Evolutionary conservation across 2,329 filamentous ascomycete genomes (phyloP).

Genomic region (Fusarium sp.): DNA sequence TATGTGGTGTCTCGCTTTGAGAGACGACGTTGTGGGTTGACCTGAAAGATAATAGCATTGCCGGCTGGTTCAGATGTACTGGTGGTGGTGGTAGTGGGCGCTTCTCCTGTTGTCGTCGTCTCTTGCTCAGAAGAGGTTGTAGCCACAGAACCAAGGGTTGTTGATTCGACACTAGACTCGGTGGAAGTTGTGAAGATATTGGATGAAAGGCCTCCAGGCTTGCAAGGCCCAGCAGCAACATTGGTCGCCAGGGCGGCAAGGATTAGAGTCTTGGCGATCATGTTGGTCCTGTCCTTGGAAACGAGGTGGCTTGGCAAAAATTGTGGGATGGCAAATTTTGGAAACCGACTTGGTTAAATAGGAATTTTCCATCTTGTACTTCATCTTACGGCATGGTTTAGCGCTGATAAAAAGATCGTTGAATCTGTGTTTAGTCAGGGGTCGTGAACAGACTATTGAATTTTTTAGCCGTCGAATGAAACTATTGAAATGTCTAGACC

Average conservation of each 20-base stretch:
- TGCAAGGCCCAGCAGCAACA: constrained; percentile 9
- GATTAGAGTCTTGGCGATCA: neutral
- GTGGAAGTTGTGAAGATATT: neutral
- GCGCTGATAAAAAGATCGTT: neutral
- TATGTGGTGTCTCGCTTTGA: neutral
- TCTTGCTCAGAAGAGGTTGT: neutral
- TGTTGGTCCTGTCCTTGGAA: neutral
- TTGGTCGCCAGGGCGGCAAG: neutral
- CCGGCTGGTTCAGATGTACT: neutral
- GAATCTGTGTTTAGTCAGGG: constrained; percentile 8
- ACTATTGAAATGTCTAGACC: constrained; percentile 3
- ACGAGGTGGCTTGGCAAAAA: neutral
- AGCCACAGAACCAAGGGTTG: neutral
- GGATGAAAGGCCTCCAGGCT: neutral
- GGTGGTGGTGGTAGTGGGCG: neutral
- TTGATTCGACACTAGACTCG: neutral
- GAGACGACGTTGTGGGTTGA: neutral
- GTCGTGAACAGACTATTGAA: constrained; percentile 7
- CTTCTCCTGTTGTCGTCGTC: neutral
- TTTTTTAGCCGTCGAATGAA: neutral
- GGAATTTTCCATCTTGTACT: neutral
- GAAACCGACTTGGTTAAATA: neutral
- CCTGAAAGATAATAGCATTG: constrained; percentile 2
- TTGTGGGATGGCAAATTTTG: neutral
- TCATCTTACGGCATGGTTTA: neutral